Evolutionary conservation across 2,329 filamentous ascomycete genomes (phyloP), one percentile per base, ranked within the genome.

Genomic region (Trichoderma citrinoviride): DNA sequence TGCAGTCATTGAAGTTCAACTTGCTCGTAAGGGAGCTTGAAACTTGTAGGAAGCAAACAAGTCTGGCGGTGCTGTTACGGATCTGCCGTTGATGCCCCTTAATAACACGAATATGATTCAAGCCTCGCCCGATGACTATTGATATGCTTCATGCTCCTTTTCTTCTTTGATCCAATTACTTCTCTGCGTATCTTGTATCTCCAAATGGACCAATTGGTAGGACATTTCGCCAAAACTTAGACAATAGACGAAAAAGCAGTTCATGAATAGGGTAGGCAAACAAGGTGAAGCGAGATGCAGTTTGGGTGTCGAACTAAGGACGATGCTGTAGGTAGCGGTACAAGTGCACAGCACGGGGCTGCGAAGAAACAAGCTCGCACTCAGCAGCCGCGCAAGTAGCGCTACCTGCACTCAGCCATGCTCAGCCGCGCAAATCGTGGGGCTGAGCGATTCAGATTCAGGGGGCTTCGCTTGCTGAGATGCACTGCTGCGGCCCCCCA

Each of bases 391-490:
- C 44, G 40, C 29, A 46, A 60, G 56, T 47, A 57, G 17, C n/a
- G 7, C 7, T 52, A 52, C 49, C 15, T 27, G 25, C 10, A 6
- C 49, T 37, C 33, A 37, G 33, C 33, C 33, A 52, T 52, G 33
- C 50, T 54, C 29, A 29, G 8, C 50, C 29, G 50, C 50, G 15
- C 44, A 27, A 50, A 61, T 61, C 57, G 57, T 61, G 57, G 47
- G 60, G 60, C 60, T 23, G 60, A 55, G 61, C 44, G n/a, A 64
- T 60, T 65, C 62, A 65, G n/a, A 64, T 60, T 65, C 62, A 65
- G 62, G 62, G 53, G 62, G 33, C 14, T 37, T 65, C 54, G 46
- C 46, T 53, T 65, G n/a, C 43, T 50, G 52, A 61, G 58, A 46
- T 62, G 61, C 61, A 12, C 33, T 37, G 33, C 33, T 37, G 33